Base-by-base conservation (phyloP, 139 green algal genomes). In the Chlamydomonas applanata region DNA sequence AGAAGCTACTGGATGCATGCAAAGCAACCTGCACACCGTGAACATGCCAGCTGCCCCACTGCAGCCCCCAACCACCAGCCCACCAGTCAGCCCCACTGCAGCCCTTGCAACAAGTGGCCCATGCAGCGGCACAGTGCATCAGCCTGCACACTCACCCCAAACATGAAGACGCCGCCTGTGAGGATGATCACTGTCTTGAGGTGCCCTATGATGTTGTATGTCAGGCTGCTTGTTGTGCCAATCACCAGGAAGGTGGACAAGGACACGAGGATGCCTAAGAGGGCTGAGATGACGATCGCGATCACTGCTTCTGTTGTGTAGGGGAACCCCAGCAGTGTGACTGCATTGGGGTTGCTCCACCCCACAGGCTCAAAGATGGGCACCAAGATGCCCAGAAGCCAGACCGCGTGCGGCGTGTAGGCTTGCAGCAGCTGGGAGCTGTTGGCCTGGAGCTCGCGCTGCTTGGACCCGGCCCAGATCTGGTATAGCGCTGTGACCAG, bases 221-320 rank as follows among this genome's bases (percentile, higher is more conserved):
- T 95, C 36, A 95, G 79, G 33, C 33, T 60, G 69, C 54, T 68
- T 52, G 69, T 75, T 33, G 69, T 52, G 19, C 69, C 69, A 56
- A 75, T 75, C 9, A 75, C 89, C 35, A 97, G 76, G 73, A 97
- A 96, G 0, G 92, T 96, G 20, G 84, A 89, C 27, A 97, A 76
- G 74, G 84, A 92, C 35, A 97, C 93, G 11, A 96, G 73, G 46
- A 97, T 85, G n/a, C 93, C 93, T 29, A 97, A 84, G 40, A 92
- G 67, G 0, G 90, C 86, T 25, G 70, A 88, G 13, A 96, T 29
- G 1, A 89, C 33, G 61, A 97, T 97, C 32, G 90, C 89, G 19
- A 54, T 61, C 2, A 92, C 62, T 0, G 84, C 78, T 7, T 72
- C 69, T 13, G 72, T 20, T 0, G 76, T 89, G 79, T 91, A 93